phyloP scores from a whole-genome alignment of 768 basidiomycete species.

The Lactarius deliciosus region DNA sequence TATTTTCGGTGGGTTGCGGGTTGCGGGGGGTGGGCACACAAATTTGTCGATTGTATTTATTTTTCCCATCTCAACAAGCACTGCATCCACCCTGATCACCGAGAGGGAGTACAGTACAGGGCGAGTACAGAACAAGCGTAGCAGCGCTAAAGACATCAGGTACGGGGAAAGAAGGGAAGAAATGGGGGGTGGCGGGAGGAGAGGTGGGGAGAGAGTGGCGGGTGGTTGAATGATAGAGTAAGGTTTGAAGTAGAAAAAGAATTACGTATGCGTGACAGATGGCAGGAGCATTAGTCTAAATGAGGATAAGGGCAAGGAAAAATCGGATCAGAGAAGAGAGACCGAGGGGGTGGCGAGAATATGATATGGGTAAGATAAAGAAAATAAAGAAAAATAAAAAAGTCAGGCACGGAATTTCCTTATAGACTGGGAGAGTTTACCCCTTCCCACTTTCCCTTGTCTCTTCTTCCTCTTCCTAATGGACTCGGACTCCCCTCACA shows the following conservation, averaged over 20 bases:
- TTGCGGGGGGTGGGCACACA: not conserved
- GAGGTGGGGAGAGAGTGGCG: constrained; percentile 5
- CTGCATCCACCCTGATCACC: not conserved
- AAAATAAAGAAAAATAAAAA: constrained; percentile 14
- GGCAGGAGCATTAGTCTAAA: constrained; percentile 22
- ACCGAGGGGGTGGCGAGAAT: not conserved
- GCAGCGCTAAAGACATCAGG: constrained; percentile 11
- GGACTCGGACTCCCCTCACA: constrained; percentile 25
- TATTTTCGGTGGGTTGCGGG: not conserved
- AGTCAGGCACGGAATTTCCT: constrained; percentile 27
- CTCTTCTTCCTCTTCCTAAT: constrained; percentile 5
- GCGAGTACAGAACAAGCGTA: not conserved
- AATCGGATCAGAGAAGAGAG: constrained; percentile 12
- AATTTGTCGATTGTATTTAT: not conserved
- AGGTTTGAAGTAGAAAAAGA: constrained; percentile 3
- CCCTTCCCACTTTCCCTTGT: constrained; percentile 4
- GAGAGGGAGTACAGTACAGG: not conserved
- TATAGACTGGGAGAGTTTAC: constrained; percentile 17
- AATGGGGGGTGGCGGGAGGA: not conserved
- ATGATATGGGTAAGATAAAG: not conserved
- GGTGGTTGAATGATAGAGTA: constrained; percentile 9
- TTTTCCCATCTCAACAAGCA: no score
- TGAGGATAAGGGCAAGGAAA: constrained; percentile 28
- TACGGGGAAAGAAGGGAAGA: constrained; percentile 8
- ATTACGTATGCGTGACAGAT: constrained; percentile 17